These are phyloP conservation scores for Pseudogymnoascus sp. DNA, from an alignment of 2,329 filamentous ascomycete genomes.

Conservation along the genomic window DNA sequence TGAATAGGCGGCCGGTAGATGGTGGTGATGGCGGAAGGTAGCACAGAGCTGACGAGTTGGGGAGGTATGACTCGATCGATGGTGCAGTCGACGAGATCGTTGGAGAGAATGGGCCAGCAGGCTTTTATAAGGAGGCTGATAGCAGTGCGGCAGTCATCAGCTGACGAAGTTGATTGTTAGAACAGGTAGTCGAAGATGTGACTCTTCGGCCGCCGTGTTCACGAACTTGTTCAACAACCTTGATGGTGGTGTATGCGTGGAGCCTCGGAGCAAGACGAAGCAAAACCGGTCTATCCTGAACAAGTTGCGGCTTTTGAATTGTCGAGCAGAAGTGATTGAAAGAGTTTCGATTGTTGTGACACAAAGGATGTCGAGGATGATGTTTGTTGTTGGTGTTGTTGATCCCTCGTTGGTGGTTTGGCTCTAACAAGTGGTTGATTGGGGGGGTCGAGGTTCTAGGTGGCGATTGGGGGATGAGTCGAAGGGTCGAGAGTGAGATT, in stretches of 20 bases:
- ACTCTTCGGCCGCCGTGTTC: slow-evolving; percentile 35
- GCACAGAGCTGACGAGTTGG: not conserved
- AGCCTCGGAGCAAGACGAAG: slow-evolving; percentile 1
- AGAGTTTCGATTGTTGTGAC: not conserved
- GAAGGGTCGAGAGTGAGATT: not conserved
- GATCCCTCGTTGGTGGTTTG: not conserved
- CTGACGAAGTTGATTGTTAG: slow-evolving; percentile 29
- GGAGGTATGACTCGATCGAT: slow-evolving; percentile 13
- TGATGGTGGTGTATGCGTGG: slow-evolving; percentile 7
- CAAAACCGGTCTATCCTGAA: not conserved
- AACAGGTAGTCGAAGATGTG: slow-evolving; percentile 39
- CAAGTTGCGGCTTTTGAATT: not conserved
- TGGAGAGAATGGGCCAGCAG: slow-evolving; percentile 14
- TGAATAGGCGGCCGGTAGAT: slow-evolving; percentile 1
- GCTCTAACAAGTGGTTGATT: not conserved
- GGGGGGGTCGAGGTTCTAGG: slow-evolving; percentile 4
- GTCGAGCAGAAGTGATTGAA: not conserved
- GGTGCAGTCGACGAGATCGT: slow-evolving; percentile 11
- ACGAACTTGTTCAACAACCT: slow-evolving; percentile 13
- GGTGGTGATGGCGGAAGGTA: not conserved
- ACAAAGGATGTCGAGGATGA: not conserved
- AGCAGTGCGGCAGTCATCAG: slow-evolving; percentile 35
- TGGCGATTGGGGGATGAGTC: slow-evolving; percentile 6
- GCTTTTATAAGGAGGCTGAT: slow-evolving; percentile 22
- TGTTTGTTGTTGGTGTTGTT: not conserved